Percentiles rank a stretch among this genome's conserved stretches.
Evolutionary conservation across 140 eudicot species (phyloP).

Genomic region (Anethum foeniculum): DNA sequence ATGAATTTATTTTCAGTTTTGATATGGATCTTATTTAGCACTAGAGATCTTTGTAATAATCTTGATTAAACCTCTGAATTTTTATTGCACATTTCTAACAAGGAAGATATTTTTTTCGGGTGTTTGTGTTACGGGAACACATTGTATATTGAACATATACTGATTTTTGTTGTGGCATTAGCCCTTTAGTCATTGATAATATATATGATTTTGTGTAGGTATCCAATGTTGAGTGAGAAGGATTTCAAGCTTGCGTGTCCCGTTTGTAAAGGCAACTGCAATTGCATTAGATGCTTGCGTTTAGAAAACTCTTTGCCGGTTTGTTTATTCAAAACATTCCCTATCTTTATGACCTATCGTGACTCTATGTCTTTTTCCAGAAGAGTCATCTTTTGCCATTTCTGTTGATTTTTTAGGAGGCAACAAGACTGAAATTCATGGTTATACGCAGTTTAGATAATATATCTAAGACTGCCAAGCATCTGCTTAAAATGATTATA

Average conservation of each 20-base stretch:
- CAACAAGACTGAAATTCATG: not conserved
- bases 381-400: not conserved
- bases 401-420: constrained; percentile 5
- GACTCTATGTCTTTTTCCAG: not conserved
- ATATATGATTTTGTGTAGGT: constrained; percentile 31
- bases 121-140: too few species aligned
- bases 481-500: constrained; percentile 20
- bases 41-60: not conserved
- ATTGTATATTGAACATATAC: too few species aligned
- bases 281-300: constrained; percentile 71
- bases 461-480: constrained; percentile 8
- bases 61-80: too few species aligned
- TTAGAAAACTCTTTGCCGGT: constrained; percentile 30
- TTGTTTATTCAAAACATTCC: constrained; percentile 9
- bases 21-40: not conserved
- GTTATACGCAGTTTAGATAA: constrained; percentile 6
- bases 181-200: too few species aligned
- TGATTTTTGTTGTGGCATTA: too few species aligned
- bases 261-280: constrained; percentile 64
- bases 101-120: too few species aligned
- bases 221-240: constrained; percentile 45
- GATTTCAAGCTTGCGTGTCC: constrained; percentile 65
- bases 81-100: too few species aligned
- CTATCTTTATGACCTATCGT: not conserved
- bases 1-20: not conserved